Evolutionary conservation across 345 rosid genomes (phyloP), one percentile per base, ranked within the genome.

Genomic region (Clarkia xantiana): DNA sequence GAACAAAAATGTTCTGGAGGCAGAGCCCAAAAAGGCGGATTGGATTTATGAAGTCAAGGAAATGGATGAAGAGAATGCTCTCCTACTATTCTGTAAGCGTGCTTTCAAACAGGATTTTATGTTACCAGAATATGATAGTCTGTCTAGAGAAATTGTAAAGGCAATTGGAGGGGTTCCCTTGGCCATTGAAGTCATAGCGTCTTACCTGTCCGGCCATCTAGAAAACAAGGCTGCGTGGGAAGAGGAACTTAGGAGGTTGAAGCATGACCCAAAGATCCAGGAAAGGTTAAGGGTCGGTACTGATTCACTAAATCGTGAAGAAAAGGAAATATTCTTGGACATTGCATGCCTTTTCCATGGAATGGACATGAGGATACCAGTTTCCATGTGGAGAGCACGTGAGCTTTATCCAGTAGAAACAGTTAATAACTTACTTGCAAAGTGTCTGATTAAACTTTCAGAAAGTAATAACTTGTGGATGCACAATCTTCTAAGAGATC

Each of bases 321-420:
- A 45, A 11, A 50, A 60, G 50, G 17, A 52, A 2, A 61, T 66
- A 42, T 66, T 62, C 54, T 56, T 45, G 1, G 60, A 56, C 20
- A 40, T 55, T 3, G 41, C 42, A 9, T 55, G 40, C 10, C 57
- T 57, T 14, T 40, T 20, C n/a, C 44, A 40, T 16, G 36, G 3
- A 0, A 7, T 14, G 11, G 51, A 55, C 15, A 10, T 2, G 2
- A 44, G 34, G 15, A 29, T 44, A 25, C 34, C 23, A 0, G 1
- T 0, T 29, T 11, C 5, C 58, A 29, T 45, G 14, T 55, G 51
- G 58, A 9, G 17, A 1, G 19, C 18, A 0, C 39, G 0, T 3
- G 10, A 6, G 9, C 4, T 19, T 34, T 14, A 0, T 4, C 25
- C 36, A 10, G 44, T 8, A 18, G 0, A 16, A 0, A 3, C 13